A percentile compares a stretch with the other conserved stretches of the same genome.
Evolutionary conservation across 2,329 filamentous ascomycete genomes (phyloP).

Genomic region (Pseudocercospora musae): DNA sequence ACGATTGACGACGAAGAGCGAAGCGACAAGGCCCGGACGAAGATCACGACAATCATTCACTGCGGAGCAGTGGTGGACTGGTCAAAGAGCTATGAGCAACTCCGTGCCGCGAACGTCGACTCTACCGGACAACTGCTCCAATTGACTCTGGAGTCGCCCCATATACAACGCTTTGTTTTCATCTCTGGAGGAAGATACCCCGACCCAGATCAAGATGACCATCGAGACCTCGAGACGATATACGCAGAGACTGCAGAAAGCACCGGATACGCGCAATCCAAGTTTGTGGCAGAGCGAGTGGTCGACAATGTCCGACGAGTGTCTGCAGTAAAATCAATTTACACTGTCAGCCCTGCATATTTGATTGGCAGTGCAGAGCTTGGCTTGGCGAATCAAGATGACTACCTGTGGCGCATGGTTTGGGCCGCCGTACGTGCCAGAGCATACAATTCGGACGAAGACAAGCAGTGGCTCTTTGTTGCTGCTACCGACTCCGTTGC

Average conservation of each 20-base stretch:
- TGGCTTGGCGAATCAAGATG: slow-evolving; percentile 8
- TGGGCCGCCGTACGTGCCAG: slow-evolving; percentile 1
- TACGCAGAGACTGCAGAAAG: not conserved
- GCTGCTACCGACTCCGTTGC: not conserved
- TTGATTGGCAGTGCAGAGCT: not conserved
- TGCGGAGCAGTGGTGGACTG: slow-evolving; percentile 8
- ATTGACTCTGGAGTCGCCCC: not conserved
- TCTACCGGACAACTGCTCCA: not conserved
- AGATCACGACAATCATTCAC: slow-evolving; percentile 6
- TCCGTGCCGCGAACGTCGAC: not conserved
- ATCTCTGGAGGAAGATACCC: not conserved
- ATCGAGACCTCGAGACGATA: not conserved
- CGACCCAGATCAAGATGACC: not conserved
- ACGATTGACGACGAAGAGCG: no score
- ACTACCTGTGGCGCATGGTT: slow-evolving; percentile 5
- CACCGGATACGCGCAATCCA: slow-evolving; percentile 1
- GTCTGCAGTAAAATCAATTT: not conserved
- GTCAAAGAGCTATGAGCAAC: slow-evolving; percentile 3
- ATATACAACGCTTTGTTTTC: not conserved
- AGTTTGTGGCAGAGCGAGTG: not conserved
- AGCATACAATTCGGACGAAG: not conserved
- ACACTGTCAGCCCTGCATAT: not conserved
- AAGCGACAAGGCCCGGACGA: not conserved
- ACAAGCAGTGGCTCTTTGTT: slow-evolving; percentile 5
- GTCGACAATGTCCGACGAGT: not conserved